Conservation (phyloP, 331 rosid genomes). For the Dryas integrifolia region DNA sequence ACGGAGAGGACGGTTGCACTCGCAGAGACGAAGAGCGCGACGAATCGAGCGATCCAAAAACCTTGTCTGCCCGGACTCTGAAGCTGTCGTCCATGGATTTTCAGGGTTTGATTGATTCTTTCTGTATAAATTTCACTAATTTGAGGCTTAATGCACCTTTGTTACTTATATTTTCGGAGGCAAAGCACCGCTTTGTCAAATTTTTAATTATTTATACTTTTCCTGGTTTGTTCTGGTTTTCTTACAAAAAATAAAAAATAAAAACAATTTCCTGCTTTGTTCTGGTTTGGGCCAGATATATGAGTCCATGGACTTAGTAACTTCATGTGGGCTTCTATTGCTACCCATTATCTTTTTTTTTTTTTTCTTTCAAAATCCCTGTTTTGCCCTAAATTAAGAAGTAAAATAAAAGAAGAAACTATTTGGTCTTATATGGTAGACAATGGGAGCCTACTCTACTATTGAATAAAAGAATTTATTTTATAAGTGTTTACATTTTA, state of each 20-base stretch:
- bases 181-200: constrained; percentile 5
- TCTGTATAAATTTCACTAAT: neutral
- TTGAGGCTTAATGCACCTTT: neutral
- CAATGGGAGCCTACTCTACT: too few species aligned
- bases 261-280: neutral
- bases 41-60: constrained; percentile 34
- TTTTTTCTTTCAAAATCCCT: too few species aligned
- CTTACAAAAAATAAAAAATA: too few species aligned
- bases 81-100: constrained; percentile 34
- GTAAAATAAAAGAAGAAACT: too few species aligned
- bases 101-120: neutral
- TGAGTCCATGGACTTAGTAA: too few species aligned
- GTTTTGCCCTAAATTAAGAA: too few species aligned
- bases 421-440: too few species aligned
- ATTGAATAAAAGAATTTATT: too few species aligned
- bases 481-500: too few species aligned
- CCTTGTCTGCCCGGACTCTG: constrained; percentile 30
- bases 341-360: too few species aligned
- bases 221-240: neutral
- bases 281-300: neutral
- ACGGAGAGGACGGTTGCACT: constrained; percentile 20
- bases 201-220: too few species aligned
- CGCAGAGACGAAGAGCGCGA: constrained; percentile 13
- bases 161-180: neutral
- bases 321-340: too few species aligned